Evolutionary conservation across 768 basidiomycete species (phyloP), one percentile per base, ranked within the genome.

Genomic region (Arthromyces matolae): DNA sequence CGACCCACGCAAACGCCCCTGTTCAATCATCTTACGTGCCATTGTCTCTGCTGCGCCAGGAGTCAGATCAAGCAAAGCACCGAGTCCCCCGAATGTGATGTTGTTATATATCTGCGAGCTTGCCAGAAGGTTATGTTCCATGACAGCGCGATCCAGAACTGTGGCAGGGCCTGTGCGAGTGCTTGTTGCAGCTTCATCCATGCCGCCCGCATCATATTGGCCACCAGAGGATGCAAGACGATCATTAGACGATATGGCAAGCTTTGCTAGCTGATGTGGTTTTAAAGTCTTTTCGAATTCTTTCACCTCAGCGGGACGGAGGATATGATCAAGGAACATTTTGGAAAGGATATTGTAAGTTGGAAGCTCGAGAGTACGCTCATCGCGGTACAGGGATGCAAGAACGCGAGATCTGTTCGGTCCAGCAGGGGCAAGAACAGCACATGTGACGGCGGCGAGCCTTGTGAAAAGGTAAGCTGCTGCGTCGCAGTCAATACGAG

Each of bases 11-110:
- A 98, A 70, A 46, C 96, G 86, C 8, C 92, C 89, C 68, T 99
- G 96, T 62, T 97, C 93, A 42, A 99, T 96, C 96, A 99, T 99
- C 63, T 89, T 90, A 43, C 95, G 80, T 8, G 95, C 94, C 88
- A 98, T 97, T 1, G 85, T 92, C 68, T 99, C 96, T 14, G 95
- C 95, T 13, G 92, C 93, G 22, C 87, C 86, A 12, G 95, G 88
- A 3, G 90, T 87, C 53, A 98, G 71, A 61, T 93, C 90, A 38
- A 99, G 76, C 13, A 98, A 71, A 1, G 88, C 82, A 18, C 96
- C 96, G 8, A 98, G 69, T n/a, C 95, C 96, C 22, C 79, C 73
- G 69, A 98, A 98, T 22, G 92, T 90, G 70, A 99, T 96, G 59
- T 97, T 98, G 64, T 91, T 93, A 65, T 98, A 99, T 42, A 98